Evolutionary conservation across 2,329 filamentous ascomycete genomes (phyloP), one percentile per base, ranked within the genome.

Genomic region (Gremmenia infestans): DNA sequence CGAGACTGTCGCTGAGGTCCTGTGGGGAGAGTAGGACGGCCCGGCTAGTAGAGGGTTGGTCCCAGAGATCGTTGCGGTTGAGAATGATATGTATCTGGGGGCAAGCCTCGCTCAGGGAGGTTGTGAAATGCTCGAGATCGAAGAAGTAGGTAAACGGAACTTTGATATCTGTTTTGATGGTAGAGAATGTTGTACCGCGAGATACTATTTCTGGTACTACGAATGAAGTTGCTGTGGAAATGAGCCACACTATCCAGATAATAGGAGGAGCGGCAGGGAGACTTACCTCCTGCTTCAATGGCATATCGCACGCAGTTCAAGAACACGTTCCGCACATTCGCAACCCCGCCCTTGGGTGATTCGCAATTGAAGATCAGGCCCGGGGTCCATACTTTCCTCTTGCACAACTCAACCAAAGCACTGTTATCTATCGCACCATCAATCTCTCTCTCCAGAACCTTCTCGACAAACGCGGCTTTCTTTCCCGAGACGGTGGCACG

Each of bases 251-350:
- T 68, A 14, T 40, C n/a, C 5, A 40, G 37, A 17, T 7, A 25
- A 5, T 25, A 9, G 5, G 2, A 28, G 4, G 19, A 14, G 42
- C 22, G 2, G 5, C 22, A 9, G 7, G 5, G 22, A 23, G 23
- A 72, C 63, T 62, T 59, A 71, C 76, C 76, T 53, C 77, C 77
- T 43, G 75, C 73, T 67, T 78, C 74, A 35, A 78, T 77, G 14
- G 74, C 75, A 51, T 75, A 72, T 45, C 75, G 71, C 22, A 79
- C 63, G 63, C 76, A 78, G 55, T 72, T 73, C 51, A 78, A 64
- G 37, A 75, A 67, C n/a, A 72, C 72, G 59, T 76, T 76, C 56
- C 75, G 72, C 17, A 77, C 72, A 51, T 73, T 70, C 5, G 70
- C 74, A n/a, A 79, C 62, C 4, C 74, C 75, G 3, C 75, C 77